Evolutionary conservation across 2,329 filamentous ascomycete species (phyloP).

Genomic region (Botryotinia narcissicola): DNA sequence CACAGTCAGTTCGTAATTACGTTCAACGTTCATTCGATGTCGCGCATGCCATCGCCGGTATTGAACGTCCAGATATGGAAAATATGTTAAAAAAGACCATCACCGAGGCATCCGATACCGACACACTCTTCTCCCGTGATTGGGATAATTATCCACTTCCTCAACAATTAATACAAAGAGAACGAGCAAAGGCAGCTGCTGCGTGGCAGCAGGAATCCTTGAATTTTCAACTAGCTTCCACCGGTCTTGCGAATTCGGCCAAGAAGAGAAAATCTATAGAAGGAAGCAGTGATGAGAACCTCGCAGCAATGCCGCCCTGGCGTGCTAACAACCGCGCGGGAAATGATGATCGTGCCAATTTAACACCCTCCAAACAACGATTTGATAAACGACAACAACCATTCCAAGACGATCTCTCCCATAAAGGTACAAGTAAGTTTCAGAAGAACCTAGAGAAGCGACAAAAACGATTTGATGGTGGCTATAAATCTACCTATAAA

Average conservation of each 20-base stretch:
- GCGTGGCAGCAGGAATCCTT: conserved; percentile 36
- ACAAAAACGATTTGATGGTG: conserved; percentile 77
- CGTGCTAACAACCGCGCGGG: conserved; percentile 56
- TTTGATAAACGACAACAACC: conserved; percentile 48
- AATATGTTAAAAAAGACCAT: conserved; percentile 83
- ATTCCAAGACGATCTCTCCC: conserved; percentile 45
- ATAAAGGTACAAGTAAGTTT: conserved; percentile 76
- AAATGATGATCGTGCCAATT: conserved; percentile 73
- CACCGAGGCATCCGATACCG: conserved; percentile 71
- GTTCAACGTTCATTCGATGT: conserved; percentile 85
- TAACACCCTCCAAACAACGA: conserved; percentile 33
- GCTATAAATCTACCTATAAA: conserved; percentile 54
- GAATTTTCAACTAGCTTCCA: conserved; percentile 29
- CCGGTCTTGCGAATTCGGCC: conserved; percentile 25
- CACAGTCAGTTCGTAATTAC: conserved; percentile 78
- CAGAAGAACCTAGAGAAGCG: conserved; percentile 84
- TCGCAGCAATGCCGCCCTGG: conserved; percentile 63
- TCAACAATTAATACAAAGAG: conserved; percentile 69
- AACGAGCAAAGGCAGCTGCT: conserved; percentile 55
- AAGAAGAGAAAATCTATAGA: conserved; percentile 84
- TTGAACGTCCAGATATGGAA: conserved; percentile 71
- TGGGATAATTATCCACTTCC: conserved; percentile 84
- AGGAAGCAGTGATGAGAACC: conserved; percentile 50
- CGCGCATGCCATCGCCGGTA: conserved; percentile 62
- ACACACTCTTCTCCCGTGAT: conserved; percentile 69